Evolutionary conservation across 108 stramenopile species (phyloP), one percentile per base, ranked within the genome.

Genomic region (Cyclotella choctawhatcheeana): DNA sequence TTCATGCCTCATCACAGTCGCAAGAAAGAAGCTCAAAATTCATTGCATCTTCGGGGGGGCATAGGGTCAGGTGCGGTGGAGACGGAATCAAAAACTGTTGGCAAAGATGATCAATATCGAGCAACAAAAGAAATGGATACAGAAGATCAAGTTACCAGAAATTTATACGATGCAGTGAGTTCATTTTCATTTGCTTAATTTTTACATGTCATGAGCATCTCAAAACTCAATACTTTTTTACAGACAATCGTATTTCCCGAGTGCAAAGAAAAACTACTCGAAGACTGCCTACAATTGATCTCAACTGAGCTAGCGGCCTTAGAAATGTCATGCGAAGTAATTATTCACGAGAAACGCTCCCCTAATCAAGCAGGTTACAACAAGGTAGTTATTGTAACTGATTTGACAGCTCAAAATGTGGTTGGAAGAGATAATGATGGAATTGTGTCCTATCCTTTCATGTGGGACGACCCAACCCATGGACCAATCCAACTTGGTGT

Each of bases 341-440:
- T 70, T 34, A 48, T 70, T 22, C 69, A 48, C 44, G 69, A 70
- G 55, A 70, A 70, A 59, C 37, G 69, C 32, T 25, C 30, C 6
- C 55, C 55, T 18, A 27, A 58, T 21, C 69, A 70, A 59, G 18
- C 34, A 10, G 58, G 58, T 3, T 70, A 70, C 58, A 70, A 70
- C 30, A 70, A 70, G 58, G 69, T 70, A 5, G 69, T 70, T 21
- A 58, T 70, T 24, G 45, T 70, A 16, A 70, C 69, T 13, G 56
- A 70, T 43, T n/a, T 70, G 27, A 3, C 55, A 13, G 69, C 69
- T 33, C 2, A 13, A 2, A 5, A 22, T 32, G 69, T 70, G 8
- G 24, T 56, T 48, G 69, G 69, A 20, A 47, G 20, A 20, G 40
- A 70, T 47, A 59, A 48, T 26, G 58, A 70, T 59, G 69, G 69